Conservation (phyloP, 495 filamentous ascomycete species). For the Trichoderma gamsii region DNA sequence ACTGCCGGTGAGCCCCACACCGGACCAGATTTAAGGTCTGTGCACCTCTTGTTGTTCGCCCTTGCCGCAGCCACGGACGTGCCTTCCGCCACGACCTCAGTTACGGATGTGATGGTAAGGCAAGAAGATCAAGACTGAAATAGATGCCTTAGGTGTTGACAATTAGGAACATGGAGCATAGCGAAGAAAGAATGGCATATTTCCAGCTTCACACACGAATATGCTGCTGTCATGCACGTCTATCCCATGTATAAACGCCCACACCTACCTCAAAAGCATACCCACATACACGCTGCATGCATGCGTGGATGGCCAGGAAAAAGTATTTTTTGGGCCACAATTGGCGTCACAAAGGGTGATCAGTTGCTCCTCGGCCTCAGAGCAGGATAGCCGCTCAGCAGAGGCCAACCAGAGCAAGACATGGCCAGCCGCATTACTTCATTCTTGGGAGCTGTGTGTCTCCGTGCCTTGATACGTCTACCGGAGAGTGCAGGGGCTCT, state of each 20-base stretch:
- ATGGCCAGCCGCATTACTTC: background rate
- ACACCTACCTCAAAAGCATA: slow-evolving; percentile 3
- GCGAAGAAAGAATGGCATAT: background rate
- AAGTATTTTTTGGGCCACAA: background rate
- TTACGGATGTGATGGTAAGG: background rate
- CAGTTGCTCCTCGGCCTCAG: background rate
- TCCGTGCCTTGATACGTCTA: slow-evolving; percentile 1
- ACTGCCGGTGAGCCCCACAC: slow-evolving; percentile 11
- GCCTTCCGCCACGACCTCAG: background rate
- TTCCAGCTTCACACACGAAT: background rate
- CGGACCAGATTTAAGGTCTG: background rate
- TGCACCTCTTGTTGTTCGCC: background rate
- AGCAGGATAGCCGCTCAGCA: background rate
- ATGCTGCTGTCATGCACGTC: background rate
- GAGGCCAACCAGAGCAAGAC: background rate
- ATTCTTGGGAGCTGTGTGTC: background rate
- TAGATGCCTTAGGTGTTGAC: background rate
- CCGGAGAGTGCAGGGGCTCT: background rate
- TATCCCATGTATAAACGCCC: background rate
- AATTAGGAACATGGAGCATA: background rate
- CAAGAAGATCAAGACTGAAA: background rate
- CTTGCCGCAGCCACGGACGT: background rate
- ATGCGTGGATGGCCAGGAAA: background rate
- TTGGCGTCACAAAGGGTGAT: slow-evolving; percentile 1
- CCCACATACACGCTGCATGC: slow-evolving; percentile 8